phyloP scores from a whole-genome alignment of 352 stramenopile species.

The Salisapilia sapeloensis region DNA sequence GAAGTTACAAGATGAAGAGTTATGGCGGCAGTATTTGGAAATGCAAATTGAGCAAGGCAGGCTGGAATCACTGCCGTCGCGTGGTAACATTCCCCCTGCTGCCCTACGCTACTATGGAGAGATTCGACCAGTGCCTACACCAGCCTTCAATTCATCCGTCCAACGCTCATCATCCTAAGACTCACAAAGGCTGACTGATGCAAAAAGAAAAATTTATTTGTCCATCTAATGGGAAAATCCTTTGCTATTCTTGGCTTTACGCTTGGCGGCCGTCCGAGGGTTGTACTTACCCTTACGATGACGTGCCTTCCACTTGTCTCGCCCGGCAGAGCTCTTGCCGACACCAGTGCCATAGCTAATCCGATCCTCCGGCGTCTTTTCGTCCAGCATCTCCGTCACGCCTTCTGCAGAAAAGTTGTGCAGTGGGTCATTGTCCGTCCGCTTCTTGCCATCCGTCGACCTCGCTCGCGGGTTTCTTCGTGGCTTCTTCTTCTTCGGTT shows the following conservation, averaged over 20 bases:
- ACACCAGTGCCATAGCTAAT: conserved; percentile 84
- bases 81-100: conserved; percentile 39
- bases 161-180: conserved; percentile 14
- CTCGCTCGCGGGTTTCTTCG: conserved; percentile 66
- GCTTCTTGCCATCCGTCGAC: conserved; percentile 39
- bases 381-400: conserved; percentile 13
- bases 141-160: conserved; percentile 28
- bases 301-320: conserved; percentile 88
- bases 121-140: conserved; percentile 14
- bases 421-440: conserved; percentile 94
- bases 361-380: conserved; percentile 37
- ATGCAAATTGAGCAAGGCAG: conserved; percentile 15
- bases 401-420: conserved; percentile 83
- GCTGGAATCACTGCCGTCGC: conserved; percentile 24
- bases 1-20: conserved; percentile 17
- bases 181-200: conserved; percentile 15
- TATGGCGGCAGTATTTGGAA: conserved; percentile 32
- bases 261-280: conserved; percentile 81
- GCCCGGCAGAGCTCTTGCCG: conserved; percentile 84
- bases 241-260: conserved; percentile 57
- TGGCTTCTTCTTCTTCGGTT: conserved; percentile 60
- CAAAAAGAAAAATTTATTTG: conserved; percentile 2
- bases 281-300: conserved; percentile 87
- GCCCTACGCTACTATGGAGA: conserved; percentile 44
- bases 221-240: conserved; percentile 32